phyloP scores from a whole-genome alignment of 129 eudicot genomes.

The Escallonia rubra region DNA sequence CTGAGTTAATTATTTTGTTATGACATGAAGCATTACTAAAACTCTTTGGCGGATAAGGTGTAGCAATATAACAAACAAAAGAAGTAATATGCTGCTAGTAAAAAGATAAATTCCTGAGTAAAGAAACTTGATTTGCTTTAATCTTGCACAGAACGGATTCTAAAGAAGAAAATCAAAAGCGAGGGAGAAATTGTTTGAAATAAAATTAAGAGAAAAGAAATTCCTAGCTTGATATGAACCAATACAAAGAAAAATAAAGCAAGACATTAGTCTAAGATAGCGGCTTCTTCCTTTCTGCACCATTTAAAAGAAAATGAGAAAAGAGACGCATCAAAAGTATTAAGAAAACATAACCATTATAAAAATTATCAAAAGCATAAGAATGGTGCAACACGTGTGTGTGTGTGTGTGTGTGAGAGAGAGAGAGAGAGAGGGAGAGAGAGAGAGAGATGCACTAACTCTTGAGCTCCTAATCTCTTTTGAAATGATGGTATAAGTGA shows the following conservation, averaged over 20 bases:
- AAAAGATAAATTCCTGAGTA: too few relatives aligned
- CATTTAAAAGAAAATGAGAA: not conserved
- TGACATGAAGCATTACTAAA: too few relatives aligned
- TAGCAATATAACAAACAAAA: too few relatives aligned
- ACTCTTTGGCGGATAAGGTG: too few relatives aligned
- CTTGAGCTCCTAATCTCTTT: conserved; percentile 12
- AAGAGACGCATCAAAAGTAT: not conserved
- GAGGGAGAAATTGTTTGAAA: not conserved
- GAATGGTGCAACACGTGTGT: too few relatives aligned
- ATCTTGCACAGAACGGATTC: not conserved
- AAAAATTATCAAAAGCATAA: too few relatives aligned
- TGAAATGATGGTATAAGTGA: conserved; percentile 15
- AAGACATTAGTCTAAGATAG: not conserved
- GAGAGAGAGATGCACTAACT: not conserved
- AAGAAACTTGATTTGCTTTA: not conserved
- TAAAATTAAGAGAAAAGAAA: not conserved
- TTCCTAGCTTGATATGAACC: not conserved
- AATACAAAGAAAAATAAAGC: not conserved
- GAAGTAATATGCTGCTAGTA: too few relatives aligned
- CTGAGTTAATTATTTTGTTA: too few relatives aligned
- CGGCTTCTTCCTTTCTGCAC: conserved; percentile 3
- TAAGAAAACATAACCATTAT: not conserved
- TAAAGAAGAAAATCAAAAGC: not conserved
- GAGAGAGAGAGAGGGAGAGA: not conserved
- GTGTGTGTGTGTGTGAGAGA: not conserved